Base-by-base conservation (phyloP, 192 early-diverging fungal genomes). In the Entomortierella beljakovae region DNA sequence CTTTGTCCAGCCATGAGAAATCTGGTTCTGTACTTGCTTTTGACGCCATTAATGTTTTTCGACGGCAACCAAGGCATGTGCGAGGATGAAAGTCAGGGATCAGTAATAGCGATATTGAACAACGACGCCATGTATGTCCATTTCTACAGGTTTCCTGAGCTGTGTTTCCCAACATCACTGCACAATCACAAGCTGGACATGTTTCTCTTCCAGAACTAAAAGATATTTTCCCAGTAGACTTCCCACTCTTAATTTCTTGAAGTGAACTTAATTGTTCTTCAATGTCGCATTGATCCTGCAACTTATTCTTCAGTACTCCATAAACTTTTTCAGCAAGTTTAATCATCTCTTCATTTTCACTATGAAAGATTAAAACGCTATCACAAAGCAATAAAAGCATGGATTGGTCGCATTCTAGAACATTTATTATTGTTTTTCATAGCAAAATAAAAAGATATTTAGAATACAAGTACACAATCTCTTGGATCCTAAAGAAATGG, bases 1-100 rank as follows among this genome's bases (percentile, higher is more conserved):
- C 48, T 2, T 59, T 37, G 23, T 64, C 65, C 8, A 69, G 34
- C 75, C 75, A 79, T 2, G 65, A 62, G 1, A 26, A 18, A 34
- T 28, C 7, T 2, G 16, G 3, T 3, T 22, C 48, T 28, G 66
- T 16, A 9, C 48, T 43, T 11, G 38, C 8, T 1, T 65, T 60
- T 3, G 60, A 66, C 3, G 46, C 38, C 61, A 57, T 64, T 7
- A 64, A 31, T 25, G 57, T 51, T 62, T 79, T 79, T 11, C 75
- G 67, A 8, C 61, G 29, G 57, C 75, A 79, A 7, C 75, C 68
- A 22, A 57, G 38, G 35, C 75, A 79, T 1, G 61, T 79, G 6
- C 75, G 67, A 3, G 75, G 75, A 26, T 69, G 67, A 32, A 79
- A 79, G 48, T 79, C 75, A 20, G 75, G 34, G 4, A 79, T 46